Evolutionary conservation across 306 rosid genomes (phyloP), one percentile per base, ranked within the genome.

Genomic region (Rosa chinensis): DNA sequence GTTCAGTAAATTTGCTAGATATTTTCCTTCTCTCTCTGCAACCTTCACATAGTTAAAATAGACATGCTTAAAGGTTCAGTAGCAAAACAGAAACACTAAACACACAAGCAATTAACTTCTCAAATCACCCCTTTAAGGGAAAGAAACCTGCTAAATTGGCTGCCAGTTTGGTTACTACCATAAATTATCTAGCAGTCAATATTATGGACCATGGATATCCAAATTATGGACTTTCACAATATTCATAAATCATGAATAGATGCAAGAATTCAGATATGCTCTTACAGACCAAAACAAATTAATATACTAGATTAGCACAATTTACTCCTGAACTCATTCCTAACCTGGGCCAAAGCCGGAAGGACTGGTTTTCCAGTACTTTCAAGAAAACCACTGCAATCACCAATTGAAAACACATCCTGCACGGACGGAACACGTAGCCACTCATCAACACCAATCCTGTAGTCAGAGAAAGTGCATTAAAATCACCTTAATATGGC

Each of bases 11-110:
- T 8, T 55, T 9, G 93, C 92, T 58, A 93, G 72, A 77, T 91
- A 95, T 73, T 91, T 95, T 72, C 99, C 99, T 83, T 95, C 94
- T 75, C 99, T 88, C 89, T 93, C 99, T 78, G 99, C 99, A 49
- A 95, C 98, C 98, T 93, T 80, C 77, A 76, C 70, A 71, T 47
- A 88, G 53, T 61, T 62, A 69, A 74, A 76, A 66, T 20, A 42
- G 49, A 62, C 64, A 53, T 37, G 66, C 45, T 55, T 23, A 79
- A 53, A 64, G 53, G 72, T 66, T 49, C 42, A 48, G 81, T 17
- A 76, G 74, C 14, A 43, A 61, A 74, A 14, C 14, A 72, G 10
- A 32, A 72, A 48, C 28, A 49, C 18, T 28, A 14, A 16, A 72
- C 73, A 68, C 39, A 44, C 44, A 3, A 71, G 70, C n/a, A 37